A percentile compares a stretch with the other conserved stretches of the same genome.
Evolutionary conservation across 2,329 filamentous ascomycete genomes (phyloP).

Genomic region (Daldinia sp.): DNA sequence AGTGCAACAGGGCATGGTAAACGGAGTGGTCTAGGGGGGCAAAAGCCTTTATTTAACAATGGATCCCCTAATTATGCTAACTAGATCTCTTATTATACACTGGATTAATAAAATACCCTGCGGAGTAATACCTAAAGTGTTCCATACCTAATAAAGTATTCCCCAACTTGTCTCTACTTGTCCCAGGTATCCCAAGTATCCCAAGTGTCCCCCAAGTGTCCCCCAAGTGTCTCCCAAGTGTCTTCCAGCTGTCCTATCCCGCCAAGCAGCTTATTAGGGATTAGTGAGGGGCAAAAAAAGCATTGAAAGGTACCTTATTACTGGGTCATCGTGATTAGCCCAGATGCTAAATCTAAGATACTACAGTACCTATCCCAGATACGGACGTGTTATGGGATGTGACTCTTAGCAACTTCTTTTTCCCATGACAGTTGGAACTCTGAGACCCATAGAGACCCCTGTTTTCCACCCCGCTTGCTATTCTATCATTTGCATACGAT

Average conservation of each 20-base stretch:
- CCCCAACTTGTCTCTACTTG: too few species aligned
- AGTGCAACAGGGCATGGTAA: conserved; percentile 22
- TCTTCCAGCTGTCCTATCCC: not conserved
- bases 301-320: too few species aligned
- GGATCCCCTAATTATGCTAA: too few species aligned
- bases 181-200: too few species aligned
- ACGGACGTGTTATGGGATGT: conserved; percentile 10
- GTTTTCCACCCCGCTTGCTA: conserved; percentile 16
- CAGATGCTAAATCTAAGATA: too few species aligned
- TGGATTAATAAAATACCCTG: not conserved
- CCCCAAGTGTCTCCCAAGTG: too few species aligned
- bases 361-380: too few species aligned
- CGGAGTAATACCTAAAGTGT: too few species aligned
- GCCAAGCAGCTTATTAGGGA: conserved; percentile 19
- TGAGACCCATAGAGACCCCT: conserved; percentile 11
- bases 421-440: conserved; percentile 23
- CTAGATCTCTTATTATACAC: not conserved
- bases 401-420: not conserved
- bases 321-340: conserved; percentile 25
- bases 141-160: too few species aligned
- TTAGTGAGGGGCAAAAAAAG: conserved; percentile 31
- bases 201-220: too few species aligned
- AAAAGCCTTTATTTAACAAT: not conserved
- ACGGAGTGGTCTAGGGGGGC: not conserved
- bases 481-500: conserved; percentile 21